phyloP scores from a whole-genome alignment of 2,329 filamentous ascomycete species.

The Monosporascus sp. region DNA sequence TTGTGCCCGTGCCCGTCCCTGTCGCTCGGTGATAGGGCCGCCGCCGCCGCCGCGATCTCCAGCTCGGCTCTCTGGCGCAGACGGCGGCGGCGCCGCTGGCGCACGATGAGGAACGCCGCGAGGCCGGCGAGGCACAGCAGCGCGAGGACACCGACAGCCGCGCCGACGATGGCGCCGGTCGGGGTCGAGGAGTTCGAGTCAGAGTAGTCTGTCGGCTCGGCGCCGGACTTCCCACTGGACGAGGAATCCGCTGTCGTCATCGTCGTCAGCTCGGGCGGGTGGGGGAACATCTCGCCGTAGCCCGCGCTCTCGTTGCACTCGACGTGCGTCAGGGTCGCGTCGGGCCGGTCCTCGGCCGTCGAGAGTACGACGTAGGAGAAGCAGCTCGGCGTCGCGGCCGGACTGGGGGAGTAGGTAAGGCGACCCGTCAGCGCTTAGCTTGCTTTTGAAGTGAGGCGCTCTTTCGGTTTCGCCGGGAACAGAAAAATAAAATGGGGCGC shows the following conservation, averaged over 20 bases:
- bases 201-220: background rate
- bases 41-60: background rate
- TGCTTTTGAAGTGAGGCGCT: too few species aligned
- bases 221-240: background rate
- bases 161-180: constrained; percentile 17
- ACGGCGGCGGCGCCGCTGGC: constrained; percentile 3
- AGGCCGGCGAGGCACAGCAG: constrained; percentile 11
- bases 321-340: constrained; percentile 19
- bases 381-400: constrained; percentile 16
- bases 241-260: constrained; percentile 3
- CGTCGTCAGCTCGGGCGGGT: constrained; percentile 18
- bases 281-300: constrained; percentile 23
- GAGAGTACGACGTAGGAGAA: constrained; percentile 19
- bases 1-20: constrained; percentile 4
- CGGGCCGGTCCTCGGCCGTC: constrained; percentile 12
- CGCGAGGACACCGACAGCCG: constrained; percentile 13
- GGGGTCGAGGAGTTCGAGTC: constrained; percentile 1
- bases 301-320: constrained; percentile 17
- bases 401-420: constrained; percentile 6
- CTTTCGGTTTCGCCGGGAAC: too few species aligned
- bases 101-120: constrained; percentile 8
- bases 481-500: too few species aligned
- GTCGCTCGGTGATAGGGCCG: background rate
- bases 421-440: background rate
- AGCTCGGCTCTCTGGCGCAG: constrained; percentile 1